Percentiles rank a stretch among this genome's conserved stretches.
These are phyloP conservation scores for Rosa persica DNA, from an alignment of 306 rosid genomes.

Conservation along the genomic window DNA sequence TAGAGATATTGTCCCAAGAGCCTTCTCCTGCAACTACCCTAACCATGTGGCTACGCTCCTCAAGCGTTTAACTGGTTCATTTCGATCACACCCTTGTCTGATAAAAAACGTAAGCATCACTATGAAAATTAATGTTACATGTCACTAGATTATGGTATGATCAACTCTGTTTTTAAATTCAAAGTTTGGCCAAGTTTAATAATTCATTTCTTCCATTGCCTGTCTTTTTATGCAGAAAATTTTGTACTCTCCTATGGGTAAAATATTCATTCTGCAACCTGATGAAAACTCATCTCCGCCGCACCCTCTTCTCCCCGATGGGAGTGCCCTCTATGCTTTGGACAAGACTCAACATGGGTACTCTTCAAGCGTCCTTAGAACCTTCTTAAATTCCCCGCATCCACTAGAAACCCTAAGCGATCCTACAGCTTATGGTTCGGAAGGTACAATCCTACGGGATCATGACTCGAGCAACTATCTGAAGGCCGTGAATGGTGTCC, in stretches of 20 bases:
- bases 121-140: background rate
- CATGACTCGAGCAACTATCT: constrained; percentile 89
- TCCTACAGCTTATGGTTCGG: constrained; percentile 87
- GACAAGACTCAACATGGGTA: constrained; percentile 53
- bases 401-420: constrained; percentile 86
- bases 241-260: constrained; percentile 77
- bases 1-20: constrained; percentile 94
- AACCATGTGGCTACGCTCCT: constrained; percentile 66
- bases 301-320: constrained; percentile 73
- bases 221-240: constrained; percentile 51
- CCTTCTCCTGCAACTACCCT: constrained; percentile 93
- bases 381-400: constrained; percentile 79
- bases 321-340: constrained; percentile 58
- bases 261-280: constrained; percentile 78
- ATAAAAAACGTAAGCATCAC: constrained; percentile 54
- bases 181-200: background rate
- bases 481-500: constrained; percentile 62
- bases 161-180: background rate
- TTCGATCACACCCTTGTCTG: constrained; percentile 80
- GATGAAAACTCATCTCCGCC: constrained; percentile 76
- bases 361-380: constrained; percentile 50
- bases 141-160: background rate
- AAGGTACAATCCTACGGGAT: constrained; percentile 78
- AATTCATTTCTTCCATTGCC: background rate
- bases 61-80: constrained; percentile 66